A percentile compares a stretch with the other conserved stretches of the same genome.
Conservation (phyloP, 1,139 yeast genomes). For the Candida labiduridarum region DNA sequence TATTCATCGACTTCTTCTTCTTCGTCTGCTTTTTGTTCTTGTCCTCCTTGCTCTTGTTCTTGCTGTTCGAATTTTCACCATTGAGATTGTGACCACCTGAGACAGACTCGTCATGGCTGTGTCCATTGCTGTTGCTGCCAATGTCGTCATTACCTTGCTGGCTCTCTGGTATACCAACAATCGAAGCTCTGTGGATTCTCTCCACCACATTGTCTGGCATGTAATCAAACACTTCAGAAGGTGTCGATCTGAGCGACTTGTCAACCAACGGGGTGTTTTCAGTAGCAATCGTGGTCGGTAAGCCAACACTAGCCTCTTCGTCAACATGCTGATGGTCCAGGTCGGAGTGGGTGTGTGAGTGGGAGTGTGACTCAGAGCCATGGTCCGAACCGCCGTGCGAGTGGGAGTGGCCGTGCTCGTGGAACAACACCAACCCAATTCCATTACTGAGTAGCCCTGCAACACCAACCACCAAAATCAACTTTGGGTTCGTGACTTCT, state of each 20-base stretch:
- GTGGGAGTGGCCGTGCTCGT: slow-evolving; percentile 79
- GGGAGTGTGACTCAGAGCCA: slow-evolving; percentile 25
- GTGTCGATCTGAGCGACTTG: slow-evolving; percentile 20
- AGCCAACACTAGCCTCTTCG: too few species aligned
- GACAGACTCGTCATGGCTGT: too few species aligned
- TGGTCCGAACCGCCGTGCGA: slow-evolving; percentile 13
- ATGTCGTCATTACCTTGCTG: not conserved
- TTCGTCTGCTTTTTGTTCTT: slow-evolving; percentile 2
- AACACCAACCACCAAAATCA: slow-evolving; percentile 78
- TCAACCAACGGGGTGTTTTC: slow-evolving; percentile 17
- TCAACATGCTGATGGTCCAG: too few species aligned
- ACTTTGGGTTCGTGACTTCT: slow-evolving; percentile 73
- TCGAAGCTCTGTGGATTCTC: slow-evolving; percentile 22
- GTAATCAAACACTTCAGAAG: slow-evolving; percentile 33
- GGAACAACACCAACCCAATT: slow-evolving; percentile 83
- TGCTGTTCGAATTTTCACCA: too few species aligned
- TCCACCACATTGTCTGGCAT: slow-evolving; percentile 45
- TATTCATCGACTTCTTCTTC: slow-evolving; percentile 72
- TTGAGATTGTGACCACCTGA: too few species aligned
- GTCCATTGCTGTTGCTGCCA: not conserved
- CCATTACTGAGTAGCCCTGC: slow-evolving; percentile 84
- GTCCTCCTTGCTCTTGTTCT: not conserved
- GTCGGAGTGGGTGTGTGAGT: slow-evolving; percentile 7
- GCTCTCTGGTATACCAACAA: not conserved
- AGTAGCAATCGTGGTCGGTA: slow-evolving; percentile 7